Percentiles rank a stretch among this genome's conserved stretches.
These are phyloP conservation scores for Scolecobasidium constrictum DNA, from an alignment of 2,329 filamentous ascomycete genomes.

Conservation along the genomic window DNA sequence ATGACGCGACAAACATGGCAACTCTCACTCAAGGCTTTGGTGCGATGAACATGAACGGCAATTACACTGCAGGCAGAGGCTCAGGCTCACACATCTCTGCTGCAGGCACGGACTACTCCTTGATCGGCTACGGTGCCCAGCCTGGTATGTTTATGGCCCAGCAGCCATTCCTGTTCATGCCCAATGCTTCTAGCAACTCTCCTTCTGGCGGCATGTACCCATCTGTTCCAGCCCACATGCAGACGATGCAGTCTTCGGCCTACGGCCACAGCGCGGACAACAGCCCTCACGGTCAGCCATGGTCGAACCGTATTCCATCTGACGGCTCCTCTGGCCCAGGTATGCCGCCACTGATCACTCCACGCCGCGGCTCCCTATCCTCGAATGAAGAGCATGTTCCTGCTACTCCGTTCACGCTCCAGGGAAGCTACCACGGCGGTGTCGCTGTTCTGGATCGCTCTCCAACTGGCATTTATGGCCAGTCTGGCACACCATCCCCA, in stretches of 20 bases:
- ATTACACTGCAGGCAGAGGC: conserved; percentile 5
- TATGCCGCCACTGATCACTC: conserved; percentile 39
- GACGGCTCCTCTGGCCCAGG: conserved; percentile 20
- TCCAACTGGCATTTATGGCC: conserved; percentile 35
- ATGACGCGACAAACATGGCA: conserved; percentile 14
- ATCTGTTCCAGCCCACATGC: conserved; percentile 31
- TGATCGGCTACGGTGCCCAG: conserved; percentile 18
- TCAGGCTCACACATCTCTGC: conserved; percentile 19
- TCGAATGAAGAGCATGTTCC: conserved; percentile 42
- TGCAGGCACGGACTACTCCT: conserved; percentile 13
- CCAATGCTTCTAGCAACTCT: conserved; percentile 12
- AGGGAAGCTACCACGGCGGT: conserved; percentile 25
- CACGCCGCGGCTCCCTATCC: conserved; percentile 40
- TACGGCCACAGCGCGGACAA: conserved; percentile 33
- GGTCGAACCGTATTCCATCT: conserved; percentile 34
- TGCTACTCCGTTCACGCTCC: conserved; percentile 32
- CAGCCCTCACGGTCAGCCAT: conserved; percentile 33
- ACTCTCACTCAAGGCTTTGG: conserved; percentile 28
- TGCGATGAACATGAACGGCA: conserved; percentile 23
- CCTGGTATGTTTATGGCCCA: conserved; percentile 13
- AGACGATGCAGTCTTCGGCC: conserved; percentile 29
- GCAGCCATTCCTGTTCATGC: neutral
- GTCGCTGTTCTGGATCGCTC: conserved; percentile 39
- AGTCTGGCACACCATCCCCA: conserved; percentile 38
- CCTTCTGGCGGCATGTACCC: conserved; percentile 24